Conservation (phyloP, 768 basidiomycete species). For the Amanita jacksonii region DNA sequence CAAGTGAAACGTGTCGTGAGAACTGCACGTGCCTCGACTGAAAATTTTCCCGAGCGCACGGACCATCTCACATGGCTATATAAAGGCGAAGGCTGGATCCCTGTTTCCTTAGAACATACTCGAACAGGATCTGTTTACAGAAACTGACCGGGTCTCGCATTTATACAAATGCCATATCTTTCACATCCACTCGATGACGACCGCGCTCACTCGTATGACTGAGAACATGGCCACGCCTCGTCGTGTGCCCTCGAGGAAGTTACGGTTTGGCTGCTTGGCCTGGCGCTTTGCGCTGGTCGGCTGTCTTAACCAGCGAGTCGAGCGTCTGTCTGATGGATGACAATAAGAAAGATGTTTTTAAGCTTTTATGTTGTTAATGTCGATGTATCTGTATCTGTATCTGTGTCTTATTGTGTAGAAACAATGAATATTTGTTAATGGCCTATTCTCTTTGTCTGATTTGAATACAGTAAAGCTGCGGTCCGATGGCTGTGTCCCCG, state of each 20-base stretch:
- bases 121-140: slow-evolving; percentile 73
- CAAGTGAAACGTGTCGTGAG: no score
- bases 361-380: slow-evolving; percentile 1
- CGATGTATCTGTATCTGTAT: no score
- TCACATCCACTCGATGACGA: slow-evolving; percentile 57
- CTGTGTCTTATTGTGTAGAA: no score
- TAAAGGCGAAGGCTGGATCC: slow-evolving; percentile 14
- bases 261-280: slow-evolving; percentile 27
- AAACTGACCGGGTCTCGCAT: slow-evolving; percentile 76
- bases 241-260: slow-evolving; percentile 47
- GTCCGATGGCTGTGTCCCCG: no score
- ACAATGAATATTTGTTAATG: no score
- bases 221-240: slow-evolving; percentile 46
- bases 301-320: slow-evolving; percentile 34
- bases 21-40: no score
- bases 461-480: no score
- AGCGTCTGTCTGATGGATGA: slow-evolving; percentile 58
- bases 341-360: no score
- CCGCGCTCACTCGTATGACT: slow-evolving; percentile 53
- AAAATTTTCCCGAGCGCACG: slow-evolving; percentile 7
- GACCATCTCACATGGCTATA: slow-evolving; percentile 15
- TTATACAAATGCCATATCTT: slow-evolving; percentile 67
- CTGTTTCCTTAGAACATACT: slow-evolving; percentile 58
- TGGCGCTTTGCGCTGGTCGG: slow-evolving; percentile 19
- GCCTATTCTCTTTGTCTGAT: no score